Evolutionary conservation across 306 rosid genomes (phyloP), one percentile per base, ranked within the genome.

Genomic region (Albizia julibrissin): DNA sequence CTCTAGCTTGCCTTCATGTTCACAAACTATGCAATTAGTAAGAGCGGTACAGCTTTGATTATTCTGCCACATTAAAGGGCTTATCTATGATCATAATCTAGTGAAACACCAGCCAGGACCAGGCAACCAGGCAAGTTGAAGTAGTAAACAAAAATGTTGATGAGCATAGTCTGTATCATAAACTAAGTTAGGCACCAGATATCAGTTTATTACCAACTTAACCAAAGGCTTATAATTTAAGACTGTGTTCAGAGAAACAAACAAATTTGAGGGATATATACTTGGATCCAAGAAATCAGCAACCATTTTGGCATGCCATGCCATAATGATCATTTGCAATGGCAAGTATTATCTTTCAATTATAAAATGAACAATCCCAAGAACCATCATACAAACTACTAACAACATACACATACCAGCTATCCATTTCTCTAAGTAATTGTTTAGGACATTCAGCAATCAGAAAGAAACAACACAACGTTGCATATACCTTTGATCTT

Each of bases 401-500:
- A 44, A 71, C n/a, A 42, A 43, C 12, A 5, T 40, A 27, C 37
- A 44, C 3, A 43, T 21, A 44, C 50, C 58, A 43, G 75, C 58
- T 43, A 62, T 43, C 33, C 80, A 76, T 42, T 40, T 61, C 80
- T 40, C 71, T 18, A 2, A 22, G 19, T 33, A 40, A 62, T 42
- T 79, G 79, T 62, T 75, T 18, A 33, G 49, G 74, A 56, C 39
- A 40, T 61, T 40, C 79, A 73, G 37, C 44, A 67, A 77, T 22
- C 19, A 72, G 65, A 82, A 81, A 75, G 80, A 52, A 78, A 69
- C 56, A 52, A 46, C 49, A 75, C 58, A 72, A 64, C 79, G 39
- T 74, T 65, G 18, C 9, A 37, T 24, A 31, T 85, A 94, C 98
- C 97, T 92, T 46, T 83, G 90, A 89, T 94, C 97, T 72, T 43